phyloP scores from a whole-genome alignment of 352 stramenopile genomes.

The Phytophthora constricta region DNA sequence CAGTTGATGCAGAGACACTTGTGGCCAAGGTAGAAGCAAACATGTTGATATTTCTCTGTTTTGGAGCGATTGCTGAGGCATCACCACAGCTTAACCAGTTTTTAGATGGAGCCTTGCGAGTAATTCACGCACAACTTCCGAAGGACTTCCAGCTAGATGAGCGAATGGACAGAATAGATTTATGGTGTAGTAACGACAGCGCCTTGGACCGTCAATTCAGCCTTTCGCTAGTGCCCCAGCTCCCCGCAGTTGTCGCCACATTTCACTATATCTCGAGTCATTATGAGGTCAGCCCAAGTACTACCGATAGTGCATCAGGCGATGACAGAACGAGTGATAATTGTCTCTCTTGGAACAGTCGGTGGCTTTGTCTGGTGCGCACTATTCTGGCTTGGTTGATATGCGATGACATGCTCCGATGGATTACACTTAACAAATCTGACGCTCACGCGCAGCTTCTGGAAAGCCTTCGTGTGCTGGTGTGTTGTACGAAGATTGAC shows the following conservation, averaged over 20 bases:
- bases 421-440: conserved; percentile 61
- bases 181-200: not conserved
- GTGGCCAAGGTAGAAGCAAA: conserved; percentile 36
- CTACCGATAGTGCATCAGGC: too few relatives aligned
- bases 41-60: conserved; percentile 36
- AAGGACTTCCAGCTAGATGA: conserved; percentile 9
- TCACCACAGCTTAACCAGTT: conserved; percentile 7
- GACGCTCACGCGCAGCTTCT: conserved; percentile 47
- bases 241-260: conserved; percentile 36
- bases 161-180: not conserved
- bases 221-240: conserved; percentile 49
- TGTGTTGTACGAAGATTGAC: conserved; percentile 17
- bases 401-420: conserved; percentile 76
- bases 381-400: conserved; percentile 55
- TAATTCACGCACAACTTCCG: conserved; percentile 32
- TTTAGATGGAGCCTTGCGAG: conserved; percentile 31
- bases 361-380: conserved; percentile 47
- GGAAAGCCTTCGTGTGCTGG: conserved; percentile 32
- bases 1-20: conserved; percentile 20
- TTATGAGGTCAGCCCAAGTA: too few relatives aligned
- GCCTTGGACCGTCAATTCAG: conserved; percentile 64
- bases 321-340: not conserved
- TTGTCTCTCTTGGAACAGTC: conserved; percentile 13
- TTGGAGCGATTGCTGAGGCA: conserved; percentile 1
- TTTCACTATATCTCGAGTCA: too few relatives aligned